Percentiles rank a stretch among this genome's conserved stretches.
These are phyloP conservation scores for Bathelium albidoporum DNA, from an alignment of 495 filamentous ascomycete species.

Conservation along the genomic window DNA sequence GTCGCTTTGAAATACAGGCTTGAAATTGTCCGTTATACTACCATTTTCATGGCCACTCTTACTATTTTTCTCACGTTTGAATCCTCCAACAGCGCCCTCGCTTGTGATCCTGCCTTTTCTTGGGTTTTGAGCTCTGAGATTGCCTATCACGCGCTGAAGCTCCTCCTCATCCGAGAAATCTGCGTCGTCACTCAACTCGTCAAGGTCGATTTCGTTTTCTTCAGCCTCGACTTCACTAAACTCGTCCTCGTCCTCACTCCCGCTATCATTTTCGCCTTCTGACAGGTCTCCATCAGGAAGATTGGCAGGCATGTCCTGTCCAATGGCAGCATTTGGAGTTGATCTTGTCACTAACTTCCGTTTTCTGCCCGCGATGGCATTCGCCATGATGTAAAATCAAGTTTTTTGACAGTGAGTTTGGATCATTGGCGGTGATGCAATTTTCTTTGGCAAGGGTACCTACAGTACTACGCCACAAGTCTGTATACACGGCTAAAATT, in stretches of 20 bases:
- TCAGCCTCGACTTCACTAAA: not conserved
- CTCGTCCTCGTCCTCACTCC: not conserved
- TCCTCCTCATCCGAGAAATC: not conserved
- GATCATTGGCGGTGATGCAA: not conserved
- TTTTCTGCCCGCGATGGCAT: not conserved
- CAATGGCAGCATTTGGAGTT: not conserved
- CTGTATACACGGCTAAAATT: too few species aligned
- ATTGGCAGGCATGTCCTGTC: not conserved
- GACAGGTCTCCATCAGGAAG: not conserved
- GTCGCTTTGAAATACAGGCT: constrained; percentile 6
- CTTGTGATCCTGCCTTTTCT: not conserved
- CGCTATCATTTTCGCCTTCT: not conserved
- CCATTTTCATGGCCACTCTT: not conserved
- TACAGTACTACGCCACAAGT: too few species aligned
- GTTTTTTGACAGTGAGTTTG: not conserved
- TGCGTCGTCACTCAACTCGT: not conserved
- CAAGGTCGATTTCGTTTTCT: not conserved
- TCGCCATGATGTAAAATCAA: not conserved
- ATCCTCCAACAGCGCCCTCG: not conserved
- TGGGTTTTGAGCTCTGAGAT: not conserved
- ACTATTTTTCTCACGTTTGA: not conserved
- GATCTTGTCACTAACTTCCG: not conserved
- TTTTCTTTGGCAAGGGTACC: not conserved
- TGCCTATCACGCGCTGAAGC: not conserved
- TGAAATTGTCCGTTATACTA: not conserved